Base-by-base conservation (phyloP, 495 filamentous ascomycete genomes). In the Polyplosphaeria fusca region DNA sequence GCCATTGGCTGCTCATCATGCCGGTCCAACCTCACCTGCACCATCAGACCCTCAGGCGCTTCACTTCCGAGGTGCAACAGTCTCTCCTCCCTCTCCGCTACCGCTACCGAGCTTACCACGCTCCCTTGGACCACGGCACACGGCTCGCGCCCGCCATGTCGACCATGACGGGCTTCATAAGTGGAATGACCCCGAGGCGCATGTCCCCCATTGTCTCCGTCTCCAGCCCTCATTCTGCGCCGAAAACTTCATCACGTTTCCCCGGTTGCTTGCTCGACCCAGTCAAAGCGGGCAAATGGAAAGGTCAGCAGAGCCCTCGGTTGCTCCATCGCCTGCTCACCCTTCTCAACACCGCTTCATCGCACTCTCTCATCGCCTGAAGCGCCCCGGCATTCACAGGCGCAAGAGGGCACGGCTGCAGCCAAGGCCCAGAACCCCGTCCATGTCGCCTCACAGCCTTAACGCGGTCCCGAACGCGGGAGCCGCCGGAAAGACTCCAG, bases 251-350 rank as follows among this genome's bases (percentile, higher is more conserved):
- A 62, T 62, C 59, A 62, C 59, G 50, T 50, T 38, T 61, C 45
- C 16, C 45, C 28, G 30, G 28, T 52, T 23, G 28, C 9, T 35
- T 35, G 9, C 35, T 27, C 37, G 38, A 16, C 27, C 59, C 59
- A 62, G 40, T 52, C 40, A 47, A 52, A 57, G 47, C 59, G 59
- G 52, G 57, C 52, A 62, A 57, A 62, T 57, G 59, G 59, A 62
- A 25, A 19, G 16, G 39, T 57, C 58, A 55, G 51, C 58, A 39
- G 52, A 40, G 19, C 3, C 58, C 19, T 55, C 59, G 52, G 26
- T 57, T 32, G 24, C 59, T 42, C n/a, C 52, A 26, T 28, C 52
- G 24, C 23, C 23, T 37, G 9, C 39, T 42, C 47, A 22, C 35
- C 25, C 47, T 22, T 22, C 37, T 20, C 30, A 12, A 22, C 52